A percentile compares a stretch with the other conserved stretches of the same genome.
phyloP scores from a whole-genome alignment of 2,329 filamentous ascomycete genomes.

The Venturia effusa region DNA sequence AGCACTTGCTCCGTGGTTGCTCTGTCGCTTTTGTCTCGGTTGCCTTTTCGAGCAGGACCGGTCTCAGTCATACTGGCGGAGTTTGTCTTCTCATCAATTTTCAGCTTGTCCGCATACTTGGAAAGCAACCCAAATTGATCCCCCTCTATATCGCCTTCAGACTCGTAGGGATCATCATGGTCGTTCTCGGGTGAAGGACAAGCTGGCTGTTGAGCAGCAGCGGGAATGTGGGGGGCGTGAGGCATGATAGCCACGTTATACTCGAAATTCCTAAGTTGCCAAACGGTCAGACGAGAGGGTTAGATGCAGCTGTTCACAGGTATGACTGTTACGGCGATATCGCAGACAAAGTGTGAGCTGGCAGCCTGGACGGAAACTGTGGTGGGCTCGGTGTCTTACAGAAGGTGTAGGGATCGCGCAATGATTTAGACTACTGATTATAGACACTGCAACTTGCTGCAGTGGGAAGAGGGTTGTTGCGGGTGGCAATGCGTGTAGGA shows the following conservation, averaged over 20 bases:
- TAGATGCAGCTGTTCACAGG: too few relatives aligned
- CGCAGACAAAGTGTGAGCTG: too few relatives aligned
- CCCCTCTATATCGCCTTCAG: conserved; percentile 33
- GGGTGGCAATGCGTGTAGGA: too few relatives aligned
- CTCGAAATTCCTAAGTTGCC: neutral
- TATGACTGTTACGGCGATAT: too few relatives aligned
- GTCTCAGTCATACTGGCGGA: conserved; percentile 13
- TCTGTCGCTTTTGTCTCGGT: conserved; percentile 81
- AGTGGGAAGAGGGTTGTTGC: too few relatives aligned
- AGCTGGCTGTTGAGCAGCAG: neutral
- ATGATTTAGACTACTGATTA: too few relatives aligned
- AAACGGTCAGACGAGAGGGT: neutral
- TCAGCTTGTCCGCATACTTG: conserved; percentile 76
- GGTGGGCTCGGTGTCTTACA: too few relatives aligned
- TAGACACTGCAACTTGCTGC: too few relatives aligned
- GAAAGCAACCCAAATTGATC: conserved; percentile 81
- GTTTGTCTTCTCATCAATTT: conserved; percentile 47
- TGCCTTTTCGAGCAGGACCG: conserved; percentile 21
- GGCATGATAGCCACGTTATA: conserved; percentile 7
- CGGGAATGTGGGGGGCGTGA: conserved; percentile 5
- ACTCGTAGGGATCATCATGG: neutral
- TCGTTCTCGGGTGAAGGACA: neutral
- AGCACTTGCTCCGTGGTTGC: conserved; percentile 92
- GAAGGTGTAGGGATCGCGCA: too few relatives aligned
- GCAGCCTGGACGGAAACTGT: too few relatives aligned